Conservation (phyloP, 1,139 yeast genomes). For the Zygosaccharomyces sapae region DNA sequence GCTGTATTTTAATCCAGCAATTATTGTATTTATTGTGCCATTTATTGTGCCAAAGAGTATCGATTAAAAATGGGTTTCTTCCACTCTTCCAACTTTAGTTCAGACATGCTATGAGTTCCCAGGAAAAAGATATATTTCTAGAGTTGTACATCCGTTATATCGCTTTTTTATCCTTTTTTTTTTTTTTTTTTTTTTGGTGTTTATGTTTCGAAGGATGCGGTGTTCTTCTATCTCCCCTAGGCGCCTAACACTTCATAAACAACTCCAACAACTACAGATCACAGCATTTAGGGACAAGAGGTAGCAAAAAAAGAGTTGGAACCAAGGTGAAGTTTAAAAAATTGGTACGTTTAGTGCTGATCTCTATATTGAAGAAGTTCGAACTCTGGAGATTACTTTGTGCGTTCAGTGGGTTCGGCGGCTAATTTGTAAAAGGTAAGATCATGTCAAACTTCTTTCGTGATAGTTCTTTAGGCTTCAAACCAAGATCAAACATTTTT, state of each 20-base stretch:
- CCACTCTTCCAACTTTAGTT: too few species aligned
- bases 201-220: not conserved
- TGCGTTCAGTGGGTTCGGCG: constrained; percentile 26
- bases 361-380: not conserved
- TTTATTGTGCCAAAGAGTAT: too few species aligned
- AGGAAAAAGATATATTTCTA: too few species aligned
- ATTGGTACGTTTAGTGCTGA: not conserved
- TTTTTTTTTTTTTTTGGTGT: not conserved
- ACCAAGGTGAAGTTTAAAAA: not conserved
- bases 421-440: constrained; percentile 39
- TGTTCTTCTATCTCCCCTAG: not conserved
- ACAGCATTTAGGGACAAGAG: not conserved
- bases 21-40: too few species aligned
- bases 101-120: too few species aligned
- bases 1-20: too few species aligned
- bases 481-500: constrained; percentile 33
- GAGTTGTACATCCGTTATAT: too few species aligned
- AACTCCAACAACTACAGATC: not conserved
- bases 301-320: not conserved
- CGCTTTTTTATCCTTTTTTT: too few species aligned
- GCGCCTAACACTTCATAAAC: constrained; percentile 1
- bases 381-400: not conserved
- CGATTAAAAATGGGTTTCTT: too few species aligned
- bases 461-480: constrained; percentile 30
- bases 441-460: constrained; percentile 35